Base-by-base conservation (phyloP, 192 early-diverging fungal genomes). In the Coemansia guatemalensis region DNA sequence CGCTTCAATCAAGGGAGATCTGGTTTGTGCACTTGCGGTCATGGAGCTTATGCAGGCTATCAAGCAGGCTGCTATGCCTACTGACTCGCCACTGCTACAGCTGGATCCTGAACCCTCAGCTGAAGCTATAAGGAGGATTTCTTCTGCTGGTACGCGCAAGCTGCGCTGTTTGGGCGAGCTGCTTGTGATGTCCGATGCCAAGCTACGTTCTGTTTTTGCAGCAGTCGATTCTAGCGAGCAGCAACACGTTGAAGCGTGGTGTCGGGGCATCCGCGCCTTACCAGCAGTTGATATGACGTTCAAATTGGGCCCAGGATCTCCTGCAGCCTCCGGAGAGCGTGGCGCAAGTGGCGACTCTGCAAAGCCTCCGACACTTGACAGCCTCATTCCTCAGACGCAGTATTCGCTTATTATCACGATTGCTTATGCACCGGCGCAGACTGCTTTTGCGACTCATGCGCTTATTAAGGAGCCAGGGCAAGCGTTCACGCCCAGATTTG, bases 11-110 rank as follows among this genome's bases (percentile, higher is more conserved):
- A 74, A 84, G 60, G 96, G 93, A 0, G 84, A 84, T 39, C 52
- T 93, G 53, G 61, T 58, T 4, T 86, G 87, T 0, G 75, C 85
- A 35, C 53, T 95, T 53, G 89, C 88, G 1, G 77, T 89, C 18
- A 94, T 98, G 87, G 82, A 85, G 53, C 81, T 95, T 59, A 76
- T 95, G 60, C 95, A 99, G 82, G 91, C 89, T 41, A 84, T 98
- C 64, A 98, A 98, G 79, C 95, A 96, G 75, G 95, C 90, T 1
- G 78, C 84, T 1, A 93, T 94, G 92, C 83, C 86, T 2, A 78
- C 87, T 0, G 87, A 92, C 27, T 95, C 93, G 11, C 69, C 83
- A 0, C 67, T 99, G 17, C 58, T 88, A 48, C 89, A 88, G 35
- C 67, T 83, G 6, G 60, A 91, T 20, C 69, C 90, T 24, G 89